Evolutionary conservation across 768 basidiomycete species (phyloP), one percentile per base, ranked within the genome.

Genomic region (Hemileccinum impolitum): DNA sequence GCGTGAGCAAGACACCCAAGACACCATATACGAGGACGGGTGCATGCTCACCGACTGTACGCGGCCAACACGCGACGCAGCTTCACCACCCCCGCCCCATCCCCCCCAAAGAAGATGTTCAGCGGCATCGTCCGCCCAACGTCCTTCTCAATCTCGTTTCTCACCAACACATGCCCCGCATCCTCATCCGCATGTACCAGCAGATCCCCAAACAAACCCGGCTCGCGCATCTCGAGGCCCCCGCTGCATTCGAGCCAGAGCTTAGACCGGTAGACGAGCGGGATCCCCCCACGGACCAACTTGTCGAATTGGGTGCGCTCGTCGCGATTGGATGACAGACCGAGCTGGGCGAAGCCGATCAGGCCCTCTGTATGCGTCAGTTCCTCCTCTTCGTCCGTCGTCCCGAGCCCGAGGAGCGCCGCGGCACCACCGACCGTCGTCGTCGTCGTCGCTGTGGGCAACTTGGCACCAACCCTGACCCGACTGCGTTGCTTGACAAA

Each of bases 51-150:
- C 94, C 90, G 82, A 62, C 93, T 93, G 67, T 95, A 98, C 0
- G 94, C 96, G 40, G 78, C 80, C 70, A 99, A 74, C 32, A 98
- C 91, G 55, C 94, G 77, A 45, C 94, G 75, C 47, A 99, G 70
- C 70, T 99, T 99, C 43, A 84, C 80, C 12, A 97, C 94, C 3
- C 96, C 96, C 0, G 84, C 90, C 0, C 96, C 96, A 67, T 96
- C 94, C 0, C 95, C 93, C 0, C 93, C 96, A 71, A 97, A 99
- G 74, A 96, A 98, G 26, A 98, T 80, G 61, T 96, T 96, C 38
- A 92, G 70, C 1, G 94, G 94, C 87, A 95, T 87, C 59, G 94
- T 90, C 75, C 87, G 69, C 53, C 87, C 85, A 0, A 93, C 87
- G 61, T 98, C 95, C 70, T 98, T 97, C 73, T 97, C 96, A 50